phyloP scores from a whole-genome alignment of 2,329 filamentous ascomycete species.

The Penicillium sp. region DNA sequence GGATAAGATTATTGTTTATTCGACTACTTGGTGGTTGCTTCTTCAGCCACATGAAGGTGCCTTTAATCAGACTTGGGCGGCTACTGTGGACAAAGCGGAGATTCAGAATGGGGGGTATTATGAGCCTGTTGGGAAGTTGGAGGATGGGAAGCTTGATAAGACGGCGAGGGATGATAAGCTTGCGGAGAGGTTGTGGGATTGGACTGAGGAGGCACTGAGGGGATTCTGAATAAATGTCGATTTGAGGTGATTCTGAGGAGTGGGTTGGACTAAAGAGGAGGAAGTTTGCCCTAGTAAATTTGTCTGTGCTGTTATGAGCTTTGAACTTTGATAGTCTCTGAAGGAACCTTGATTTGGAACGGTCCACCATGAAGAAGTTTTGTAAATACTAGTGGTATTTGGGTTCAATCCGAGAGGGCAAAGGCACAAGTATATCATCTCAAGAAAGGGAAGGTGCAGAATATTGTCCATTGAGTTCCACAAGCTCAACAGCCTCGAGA shows the following conservation, averaged over 20 bases:
- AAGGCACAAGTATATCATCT: background rate
- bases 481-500: conserved; percentile 15
- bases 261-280: no score
- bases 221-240: conserved; percentile 3
- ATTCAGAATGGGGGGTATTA: conserved; percentile 2
- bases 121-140: conserved; percentile 4
- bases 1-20: conserved; percentile 12
- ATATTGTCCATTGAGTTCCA: conserved; percentile 13
- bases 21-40: conserved; percentile 7
- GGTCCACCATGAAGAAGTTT: no score
- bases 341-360: no score
- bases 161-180: background rate
- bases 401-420: no score
- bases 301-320: background rate
- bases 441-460: conserved; percentile 7
- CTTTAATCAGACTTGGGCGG: conserved; percentile 45
- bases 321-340: background rate
- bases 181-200: conserved; percentile 13
- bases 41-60: conserved; percentile 35
- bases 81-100: conserved; percentile 27
- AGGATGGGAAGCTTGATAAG: conserved; percentile 7
- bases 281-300: no score
- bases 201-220: conserved; percentile 12
- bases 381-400: background rate
- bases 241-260: no score